A percentile compares a stretch with the other conserved stretches of the same genome.
Evolutionary conservation across 768 basidiomycete species (phyloP).

Genomic region (Tulasnella sp.): DNA sequence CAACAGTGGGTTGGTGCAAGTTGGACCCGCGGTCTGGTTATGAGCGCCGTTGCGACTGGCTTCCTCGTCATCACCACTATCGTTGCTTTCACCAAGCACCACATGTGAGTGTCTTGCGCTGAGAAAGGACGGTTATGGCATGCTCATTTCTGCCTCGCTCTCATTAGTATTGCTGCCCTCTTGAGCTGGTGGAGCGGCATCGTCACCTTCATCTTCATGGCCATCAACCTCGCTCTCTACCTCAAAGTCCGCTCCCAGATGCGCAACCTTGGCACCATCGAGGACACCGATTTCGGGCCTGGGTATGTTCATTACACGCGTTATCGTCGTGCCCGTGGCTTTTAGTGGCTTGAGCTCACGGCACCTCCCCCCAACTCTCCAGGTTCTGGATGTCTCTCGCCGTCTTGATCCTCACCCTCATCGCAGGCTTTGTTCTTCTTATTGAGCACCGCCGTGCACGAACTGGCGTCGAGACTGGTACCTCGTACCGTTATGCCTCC

Average conservation of each 20-base stretch:
- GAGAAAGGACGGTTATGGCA: background rate
- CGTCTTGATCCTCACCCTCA: conserved; percentile 55
- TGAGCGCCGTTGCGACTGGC: conserved; percentile 41
- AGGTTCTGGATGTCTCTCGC: conserved; percentile 72
- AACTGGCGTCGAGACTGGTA: background rate
- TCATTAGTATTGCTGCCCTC: conserved; percentile 41
- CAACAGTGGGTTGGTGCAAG: background rate
- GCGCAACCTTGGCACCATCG: conserved; percentile 46
- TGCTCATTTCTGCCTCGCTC: background rate
- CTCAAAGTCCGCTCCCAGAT: conserved; percentile 58
- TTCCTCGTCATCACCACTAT: conserved; percentile 62
- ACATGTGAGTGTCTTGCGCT: conserved; percentile 40
- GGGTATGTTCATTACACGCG: conserved; percentile 44
- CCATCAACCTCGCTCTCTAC: conserved; percentile 70
- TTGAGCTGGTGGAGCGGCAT: conserved; percentile 63
- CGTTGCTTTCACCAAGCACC: conserved; percentile 57
- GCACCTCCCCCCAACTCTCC: background rate
- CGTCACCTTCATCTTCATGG: conserved; percentile 67
- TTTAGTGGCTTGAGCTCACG: background rate
- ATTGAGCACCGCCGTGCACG: conserved; percentile 54
- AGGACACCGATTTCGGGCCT: conserved; percentile 54
- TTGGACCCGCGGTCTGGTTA: conserved; percentile 23
- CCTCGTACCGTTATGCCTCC: background rate
- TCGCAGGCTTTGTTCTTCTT: conserved; percentile 67
- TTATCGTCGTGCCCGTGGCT: conserved; percentile 1